Percentiles rank a stretch among this genome's conserved stretches.
Conservation (phyloP, 345 rosid genomes). For the Angophora floribunda region DNA sequence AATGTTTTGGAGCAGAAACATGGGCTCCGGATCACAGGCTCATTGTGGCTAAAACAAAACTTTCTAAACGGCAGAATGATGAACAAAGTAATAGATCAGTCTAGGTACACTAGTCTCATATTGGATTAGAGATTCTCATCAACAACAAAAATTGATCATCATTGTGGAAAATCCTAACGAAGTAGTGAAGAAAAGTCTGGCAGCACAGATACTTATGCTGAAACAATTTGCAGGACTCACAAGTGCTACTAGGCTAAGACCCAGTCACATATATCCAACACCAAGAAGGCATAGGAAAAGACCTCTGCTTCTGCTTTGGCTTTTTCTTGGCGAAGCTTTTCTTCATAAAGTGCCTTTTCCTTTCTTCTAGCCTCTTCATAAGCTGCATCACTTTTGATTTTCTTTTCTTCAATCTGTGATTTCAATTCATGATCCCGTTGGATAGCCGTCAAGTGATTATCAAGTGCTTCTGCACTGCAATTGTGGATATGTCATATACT, state of each 20-base stretch:
- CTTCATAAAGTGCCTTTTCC: conserved; percentile 76
- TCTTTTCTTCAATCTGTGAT: conserved; percentile 89
- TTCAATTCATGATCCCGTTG: conserved; percentile 76
- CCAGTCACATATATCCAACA: background rate
- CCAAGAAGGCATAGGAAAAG: background rate
- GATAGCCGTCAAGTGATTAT: conserved; percentile 72
- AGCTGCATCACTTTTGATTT: conserved; percentile 75
- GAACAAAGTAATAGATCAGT: background rate
- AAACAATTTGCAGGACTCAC: background rate
- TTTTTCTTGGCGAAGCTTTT: conserved; percentile 70
- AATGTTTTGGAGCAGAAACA: background rate
- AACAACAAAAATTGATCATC: background rate
- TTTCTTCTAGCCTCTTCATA: conserved; percentile 80
- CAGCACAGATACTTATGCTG: background rate
- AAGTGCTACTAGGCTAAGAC: background rate
- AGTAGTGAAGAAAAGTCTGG: background rate
- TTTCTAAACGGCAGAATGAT: background rate
- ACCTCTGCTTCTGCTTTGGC: conserved; percentile 91
- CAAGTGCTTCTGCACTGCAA: conserved; percentile 90
- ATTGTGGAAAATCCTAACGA: background rate
- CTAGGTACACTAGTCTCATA: background rate
- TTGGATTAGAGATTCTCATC: background rate
- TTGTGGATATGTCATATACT: conserved; percentile 1
- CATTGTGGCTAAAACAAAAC: background rate
- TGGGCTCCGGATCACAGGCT: background rate